Conservation (phyloP, 768 basidiomycete species). For the Suillus plorans region DNA sequence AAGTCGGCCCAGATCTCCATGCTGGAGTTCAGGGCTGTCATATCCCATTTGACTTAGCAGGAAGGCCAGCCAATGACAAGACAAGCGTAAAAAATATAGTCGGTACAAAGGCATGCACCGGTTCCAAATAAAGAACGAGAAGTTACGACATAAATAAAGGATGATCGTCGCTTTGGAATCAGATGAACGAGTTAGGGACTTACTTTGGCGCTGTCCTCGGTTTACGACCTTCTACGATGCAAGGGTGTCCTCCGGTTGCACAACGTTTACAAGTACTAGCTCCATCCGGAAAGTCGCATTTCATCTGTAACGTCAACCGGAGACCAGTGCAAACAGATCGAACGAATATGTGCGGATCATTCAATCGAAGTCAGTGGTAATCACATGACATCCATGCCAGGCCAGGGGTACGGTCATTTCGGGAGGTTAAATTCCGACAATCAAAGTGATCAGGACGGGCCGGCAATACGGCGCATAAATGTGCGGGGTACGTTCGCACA, state of each 20-base stretch:
- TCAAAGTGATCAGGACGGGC: slow-evolving; percentile 6
- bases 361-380: slow-evolving; percentile 4
- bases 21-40: slow-evolving; percentile 10
- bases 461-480: slow-evolving; percentile 7
- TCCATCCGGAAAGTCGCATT: slow-evolving; percentile 74
- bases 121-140: slow-evolving; percentile 18
- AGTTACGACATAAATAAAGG: slow-evolving; percentile 20
- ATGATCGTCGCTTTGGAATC: neutral
- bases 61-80: slow-evolving; percentile 9
- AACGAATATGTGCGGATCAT: slow-evolving; percentile 2
- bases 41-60: slow-evolving; percentile 16
- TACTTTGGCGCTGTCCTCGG: slow-evolving; percentile 79
- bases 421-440: slow-evolving; percentile 14
- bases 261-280: slow-evolving; percentile 81
- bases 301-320: slow-evolving; percentile 57
- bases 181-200: slow-evolving; percentile 36
- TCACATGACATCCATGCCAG: slow-evolving; percentile 11
- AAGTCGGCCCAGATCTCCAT: slow-evolving; percentile 8
- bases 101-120: slow-evolving; percentile 23
- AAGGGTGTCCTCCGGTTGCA: slow-evolving; percentile 67
- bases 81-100: slow-evolving; percentile 13
- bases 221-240: slow-evolving; percentile 83
- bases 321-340: slow-evolving; percentile 13
- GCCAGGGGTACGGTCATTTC: slow-evolving; percentile 11
- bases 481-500: slow-evolving; percentile 2